Base-by-base conservation (phyloP, 2,329 filamentous ascomycete species). In the Hyphodiscus sp. region DNA sequence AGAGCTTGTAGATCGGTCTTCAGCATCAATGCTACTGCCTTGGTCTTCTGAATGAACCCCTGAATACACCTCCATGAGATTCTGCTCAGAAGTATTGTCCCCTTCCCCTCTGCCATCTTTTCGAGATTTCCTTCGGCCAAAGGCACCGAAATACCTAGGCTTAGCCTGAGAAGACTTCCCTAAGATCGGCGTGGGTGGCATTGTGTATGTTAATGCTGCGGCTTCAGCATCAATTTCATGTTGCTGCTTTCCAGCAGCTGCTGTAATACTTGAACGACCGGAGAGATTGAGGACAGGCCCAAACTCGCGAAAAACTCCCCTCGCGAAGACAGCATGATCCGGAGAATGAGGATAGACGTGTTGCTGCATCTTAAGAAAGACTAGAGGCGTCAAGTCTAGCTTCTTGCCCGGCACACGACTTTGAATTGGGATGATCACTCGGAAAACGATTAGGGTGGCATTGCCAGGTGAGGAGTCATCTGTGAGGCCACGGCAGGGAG, bases 311-410 rank as follows among this genome's bases (percentile, higher is more conserved):
- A 83, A 79, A 2, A 85, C 74, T 30, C 76, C 76, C 53, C 80
- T 76, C 1, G 78, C 75, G 61, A 89, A 88, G 2, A 75, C 76
- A 4, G 80, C 74, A 45, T 82, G 76, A 58, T 82, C 78, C 0
- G 74, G 70, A 30, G 76, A 73, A 55, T 74, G 75, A 26, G 76
- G 72, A 60, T 83, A 78, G 0, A 81, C 76, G 57, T 85, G 77
- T 67, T 89, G 86, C 54, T 84, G 82, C 8, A 79, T 73, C 59
- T 80, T 82, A 71, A 88, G 87, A 59, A 88, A 82, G 45, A 71
- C 77, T 29, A 87, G 70, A 0, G 85, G 83, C 1, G 79, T 74
- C 58, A 86, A 85, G 52, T 77, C 74, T 62, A 80, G 78, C 26
- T 75, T 74, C 1, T 76, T 70, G 20, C 76, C 76, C 2, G 71